phyloP scores from a whole-genome alignment of 345 rosid species.

The Gossypium anomalum region DNA sequence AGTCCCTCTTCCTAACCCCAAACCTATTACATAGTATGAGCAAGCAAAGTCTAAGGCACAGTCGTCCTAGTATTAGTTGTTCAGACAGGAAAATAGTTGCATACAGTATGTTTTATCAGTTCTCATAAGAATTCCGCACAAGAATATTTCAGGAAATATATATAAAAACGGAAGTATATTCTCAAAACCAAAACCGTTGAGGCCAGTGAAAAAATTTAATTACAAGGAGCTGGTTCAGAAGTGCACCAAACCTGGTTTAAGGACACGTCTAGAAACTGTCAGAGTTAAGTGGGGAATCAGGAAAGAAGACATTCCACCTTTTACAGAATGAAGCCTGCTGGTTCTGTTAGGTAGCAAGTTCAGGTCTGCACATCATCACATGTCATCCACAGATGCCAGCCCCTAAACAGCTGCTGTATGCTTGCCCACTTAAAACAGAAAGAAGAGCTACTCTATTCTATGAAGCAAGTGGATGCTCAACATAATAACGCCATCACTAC shows the following conservation, averaged over 20 bases:
- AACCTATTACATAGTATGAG: neutral
- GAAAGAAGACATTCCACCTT: conserved; percentile 4
- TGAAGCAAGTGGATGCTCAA: neutral
- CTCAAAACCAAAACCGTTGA: neutral
- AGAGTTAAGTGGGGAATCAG: neutral
- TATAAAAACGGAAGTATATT: neutral
- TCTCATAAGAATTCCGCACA: neutral
- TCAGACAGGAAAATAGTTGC: neutral
- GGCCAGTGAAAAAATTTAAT: neutral
- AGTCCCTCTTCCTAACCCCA: neutral
- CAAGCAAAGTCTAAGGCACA: neutral
- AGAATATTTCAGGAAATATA: neutral
- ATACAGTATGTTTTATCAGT: neutral
- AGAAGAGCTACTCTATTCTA: neutral
- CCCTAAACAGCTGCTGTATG: conserved; percentile 1
- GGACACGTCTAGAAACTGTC: neutral
- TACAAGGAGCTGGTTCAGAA: neutral
- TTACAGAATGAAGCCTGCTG: neutral
- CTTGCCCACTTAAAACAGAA: neutral
- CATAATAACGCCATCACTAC: neutral
- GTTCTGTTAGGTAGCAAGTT: neutral
- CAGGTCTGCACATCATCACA: conserved; percentile 11
- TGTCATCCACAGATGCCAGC: neutral
- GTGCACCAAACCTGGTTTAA: neutral
- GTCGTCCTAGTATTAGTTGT: neutral